Percentiles rank a stretch among this genome's conserved stretches.
phyloP scores from a whole-genome alignment of 2,329 filamentous ascomycete species.

The Venturia effusa region DNA sequence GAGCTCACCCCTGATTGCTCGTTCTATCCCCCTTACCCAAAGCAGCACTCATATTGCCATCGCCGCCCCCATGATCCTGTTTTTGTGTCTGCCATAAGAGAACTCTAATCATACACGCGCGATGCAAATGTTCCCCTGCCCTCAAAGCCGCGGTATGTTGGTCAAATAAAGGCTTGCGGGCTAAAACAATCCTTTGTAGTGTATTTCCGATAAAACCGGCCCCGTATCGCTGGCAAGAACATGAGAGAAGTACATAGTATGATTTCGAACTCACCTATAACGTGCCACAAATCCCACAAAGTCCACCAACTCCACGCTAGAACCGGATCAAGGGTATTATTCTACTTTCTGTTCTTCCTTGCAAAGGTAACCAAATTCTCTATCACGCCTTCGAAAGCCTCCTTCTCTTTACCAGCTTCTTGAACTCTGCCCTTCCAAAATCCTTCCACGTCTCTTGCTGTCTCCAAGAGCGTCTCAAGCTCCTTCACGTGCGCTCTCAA shows the following conservation, averaged over 20 bases:
- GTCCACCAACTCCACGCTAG: constrained; percentile 1
- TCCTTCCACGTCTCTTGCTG: constrained; percentile 64
- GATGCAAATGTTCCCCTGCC: too few species aligned
- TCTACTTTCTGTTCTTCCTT: constrained; percentile 65
- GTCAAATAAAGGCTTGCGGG: too few species aligned
- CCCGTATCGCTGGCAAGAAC: background rate
- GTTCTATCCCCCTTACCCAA: too few species aligned
- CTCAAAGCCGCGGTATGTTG: too few species aligned
- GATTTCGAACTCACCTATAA: background rate
- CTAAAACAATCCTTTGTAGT: too few species aligned
- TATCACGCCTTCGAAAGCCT: constrained; percentile 92
- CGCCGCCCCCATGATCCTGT: too few species aligned
- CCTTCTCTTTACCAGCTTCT: constrained; percentile 79
- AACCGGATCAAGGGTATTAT: background rate
- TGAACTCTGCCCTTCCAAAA: constrained; percentile 84
- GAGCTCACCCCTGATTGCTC: too few species aligned
- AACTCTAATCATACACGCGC: too few species aligned
- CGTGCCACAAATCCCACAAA: background rate
- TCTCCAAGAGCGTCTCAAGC: constrained; percentile 47
- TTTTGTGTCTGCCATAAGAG: too few species aligned
- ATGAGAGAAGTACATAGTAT: background rate
- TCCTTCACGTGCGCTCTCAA: constrained; percentile 54
- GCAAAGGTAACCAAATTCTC: constrained; percentile 92
- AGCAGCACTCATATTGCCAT: too few species aligned
- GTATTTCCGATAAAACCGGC: too few species aligned